A percentile compares a stretch with the other conserved stretches of the same genome.
Evolutionary conservation across 495 filamentous ascomycete genomes (phyloP).

Genomic region (Aspergillus olivimuriae): DNA sequence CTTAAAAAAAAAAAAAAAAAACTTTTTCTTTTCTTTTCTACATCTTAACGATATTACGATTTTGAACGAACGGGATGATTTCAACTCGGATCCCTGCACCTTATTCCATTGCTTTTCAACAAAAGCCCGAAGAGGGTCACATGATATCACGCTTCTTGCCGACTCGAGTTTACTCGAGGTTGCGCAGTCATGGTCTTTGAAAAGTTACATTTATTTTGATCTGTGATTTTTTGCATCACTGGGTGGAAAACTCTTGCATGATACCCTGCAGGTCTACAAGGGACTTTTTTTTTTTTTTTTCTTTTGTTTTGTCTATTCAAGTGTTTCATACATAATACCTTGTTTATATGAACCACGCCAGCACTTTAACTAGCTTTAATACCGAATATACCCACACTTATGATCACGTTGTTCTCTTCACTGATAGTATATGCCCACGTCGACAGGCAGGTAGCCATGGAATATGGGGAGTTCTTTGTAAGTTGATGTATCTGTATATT

Average conservation of each 20-base stretch:
- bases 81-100: background rate
- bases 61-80: slow-evolving; percentile 11
- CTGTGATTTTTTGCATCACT: slow-evolving; percentile 2
- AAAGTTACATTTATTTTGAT: slow-evolving; percentile 4
- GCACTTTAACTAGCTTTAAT: too few relatives aligned
- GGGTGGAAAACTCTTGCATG: background rate
- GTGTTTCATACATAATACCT: too few relatives aligned
- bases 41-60: background rate
- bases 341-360: too few relatives aligned
- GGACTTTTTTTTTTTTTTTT: background rate
- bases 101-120: slow-evolving; percentile 1
- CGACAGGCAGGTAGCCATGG: too few relatives aligned
- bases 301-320: too few relatives aligned
- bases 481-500: too few relatives aligned
- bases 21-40: background rate
- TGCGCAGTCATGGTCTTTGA: too few relatives aligned
- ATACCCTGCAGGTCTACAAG: background rate
- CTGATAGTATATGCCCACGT: too few relatives aligned
- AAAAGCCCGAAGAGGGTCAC: background rate
- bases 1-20: slow-evolving; percentile 1
- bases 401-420: too few relatives aligned
- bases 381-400: too few relatives aligned
- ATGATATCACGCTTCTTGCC: background rate
- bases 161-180: too few relatives aligned
- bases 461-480: too few relatives aligned